Base-by-base conservation (phyloP, 2,329 filamentous ascomycete genomes). In the Penicillium sp. region DNA sequence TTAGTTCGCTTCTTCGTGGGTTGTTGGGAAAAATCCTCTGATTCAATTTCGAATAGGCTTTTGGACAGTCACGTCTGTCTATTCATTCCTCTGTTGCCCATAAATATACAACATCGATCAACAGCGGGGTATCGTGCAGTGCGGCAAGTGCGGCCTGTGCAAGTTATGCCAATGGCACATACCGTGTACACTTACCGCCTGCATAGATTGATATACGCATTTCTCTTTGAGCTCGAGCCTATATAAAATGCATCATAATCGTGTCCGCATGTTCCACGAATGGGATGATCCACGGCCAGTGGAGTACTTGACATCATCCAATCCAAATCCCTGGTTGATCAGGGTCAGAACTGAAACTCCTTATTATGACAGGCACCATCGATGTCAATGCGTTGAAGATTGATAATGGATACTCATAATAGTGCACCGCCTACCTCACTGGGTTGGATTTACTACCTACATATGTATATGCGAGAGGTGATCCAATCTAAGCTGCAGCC, bases 121-220 rank as follows among this genome's bases (percentile, higher is more conserved):
- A 51, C 41, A 44, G 51, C 58, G 52, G 55, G 55, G 50, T 53
- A 48, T 47, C 13, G 21, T 58, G 36, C 48, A 49, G 8, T 42
- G 65, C 62, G 63, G 62, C 51, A 61, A 62, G 42, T 58, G 65
- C 65, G 65, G 62, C 48, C 17, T 56, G 41, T 55, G 44, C 49
- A 35, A 54, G 43, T 47, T 43, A 39, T 57, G 54, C 56, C 15
- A 29, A 35, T 23, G 10, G 38, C 29, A 44, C 27, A 43, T 51
- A 42, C 13, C 15, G 13, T 43, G 27, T 52, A 29, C 36, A 43
- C 19, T 25, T 53, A 45, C 27, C 39, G 31, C 31, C 27, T 41
- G 17, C 27, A 31, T 23, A 48, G 8, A 19, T 42, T 41, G 41
- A 41, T 35, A 39, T 33, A 25, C 33, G 43, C 38, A 43, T 23